These are phyloP conservation scores for Leucocoprinus birnbaumii DNA, from an alignment of 768 basidiomycete genomes.

Conservation along the genomic window DNA sequence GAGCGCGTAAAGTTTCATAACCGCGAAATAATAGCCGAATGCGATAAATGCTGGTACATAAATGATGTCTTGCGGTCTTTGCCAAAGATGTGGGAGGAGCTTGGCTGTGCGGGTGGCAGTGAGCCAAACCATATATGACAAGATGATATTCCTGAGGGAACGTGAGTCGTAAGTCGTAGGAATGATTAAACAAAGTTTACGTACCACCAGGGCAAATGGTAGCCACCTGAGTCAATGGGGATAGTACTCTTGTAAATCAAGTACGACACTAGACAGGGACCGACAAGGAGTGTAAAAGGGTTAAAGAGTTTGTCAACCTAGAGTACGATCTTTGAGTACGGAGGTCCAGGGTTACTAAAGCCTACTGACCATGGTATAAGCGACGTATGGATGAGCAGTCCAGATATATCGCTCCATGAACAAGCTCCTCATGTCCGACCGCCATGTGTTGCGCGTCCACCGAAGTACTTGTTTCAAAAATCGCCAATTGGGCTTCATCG, in stretches of 20 bases:
- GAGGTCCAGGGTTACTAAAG: conserved; percentile 31
- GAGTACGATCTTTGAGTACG: conserved; percentile 10
- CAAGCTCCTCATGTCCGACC: conserved; percentile 82
- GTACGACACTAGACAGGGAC: conserved; percentile 74
- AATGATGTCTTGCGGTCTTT: conserved; percentile 71
- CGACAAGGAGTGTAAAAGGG: conserved; percentile 82
- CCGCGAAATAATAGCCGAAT: conserved; percentile 91
- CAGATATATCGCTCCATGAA: conserved; percentile 89
- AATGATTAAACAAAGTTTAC: conserved; percentile 19
- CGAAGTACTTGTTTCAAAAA: conserved; percentile 92
- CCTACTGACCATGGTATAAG: conserved; percentile 86
- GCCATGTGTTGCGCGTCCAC: conserved; percentile 95
- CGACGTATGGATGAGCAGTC: conserved; percentile 88
- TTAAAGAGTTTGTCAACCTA: conserved; percentile 86
- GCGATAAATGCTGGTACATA: conserved; percentile 83
- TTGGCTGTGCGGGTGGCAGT: conserved; percentile 74
- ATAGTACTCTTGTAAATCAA: conserved; percentile 80
- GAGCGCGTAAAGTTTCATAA: conserved; percentile 93
- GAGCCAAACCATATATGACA: conserved; percentile 70
- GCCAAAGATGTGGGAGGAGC: conserved; percentile 80
- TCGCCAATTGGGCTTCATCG: conserved; percentile 97
- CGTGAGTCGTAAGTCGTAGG: conserved; percentile 1
- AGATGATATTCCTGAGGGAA: conserved; percentile 58
- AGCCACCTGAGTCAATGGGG: conserved; percentile 63
- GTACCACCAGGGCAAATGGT: conserved; percentile 81